These are phyloP conservation scores for Dioscorea dumetorum DNA, from an alignment of 106 monocot species.

Conservation along the genomic window DNA sequence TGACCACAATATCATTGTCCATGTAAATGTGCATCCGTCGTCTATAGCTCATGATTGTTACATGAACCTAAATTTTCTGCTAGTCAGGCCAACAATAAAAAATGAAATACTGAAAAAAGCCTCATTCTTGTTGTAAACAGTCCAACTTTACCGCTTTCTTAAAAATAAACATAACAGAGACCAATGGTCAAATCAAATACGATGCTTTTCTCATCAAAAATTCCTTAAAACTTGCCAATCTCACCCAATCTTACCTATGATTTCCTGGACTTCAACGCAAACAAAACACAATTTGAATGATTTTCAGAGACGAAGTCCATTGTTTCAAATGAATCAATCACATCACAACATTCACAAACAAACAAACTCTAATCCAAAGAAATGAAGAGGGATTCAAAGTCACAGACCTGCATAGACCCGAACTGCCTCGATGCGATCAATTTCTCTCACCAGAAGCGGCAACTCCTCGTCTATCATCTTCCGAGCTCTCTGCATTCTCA, in stretches of 20 bases:
- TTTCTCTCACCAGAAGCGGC: conserved; percentile 28
- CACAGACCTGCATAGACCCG: conserved; percentile 44
- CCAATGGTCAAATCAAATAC: too few species aligned
- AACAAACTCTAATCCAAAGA: neutral
- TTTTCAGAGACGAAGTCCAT: neutral
- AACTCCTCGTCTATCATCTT: conserved; percentile 17
- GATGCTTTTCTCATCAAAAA: neutral
- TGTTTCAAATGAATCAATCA: neutral
- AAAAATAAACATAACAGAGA: too few species aligned
- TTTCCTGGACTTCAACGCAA: neutral
- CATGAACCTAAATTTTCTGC: too few species aligned
- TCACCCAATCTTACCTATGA: neutral
- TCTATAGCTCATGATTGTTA: too few species aligned
- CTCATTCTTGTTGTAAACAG: too few species aligned
- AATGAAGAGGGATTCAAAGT: neutral
- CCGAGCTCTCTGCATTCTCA: neutral
- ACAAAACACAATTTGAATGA: neutral
- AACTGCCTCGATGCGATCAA: conserved; percentile 30
- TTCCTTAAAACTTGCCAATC: neutral
- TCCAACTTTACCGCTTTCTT: too few species aligned
- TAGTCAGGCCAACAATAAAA: too few species aligned
- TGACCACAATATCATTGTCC: too few species aligned
- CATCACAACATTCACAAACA: neutral
- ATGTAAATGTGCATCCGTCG: too few species aligned
- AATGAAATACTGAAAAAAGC: too few species aligned